Conservation (phyloP, 2,329 filamentous ascomycete species). For the Neofusicoccum laricinum region DNA sequence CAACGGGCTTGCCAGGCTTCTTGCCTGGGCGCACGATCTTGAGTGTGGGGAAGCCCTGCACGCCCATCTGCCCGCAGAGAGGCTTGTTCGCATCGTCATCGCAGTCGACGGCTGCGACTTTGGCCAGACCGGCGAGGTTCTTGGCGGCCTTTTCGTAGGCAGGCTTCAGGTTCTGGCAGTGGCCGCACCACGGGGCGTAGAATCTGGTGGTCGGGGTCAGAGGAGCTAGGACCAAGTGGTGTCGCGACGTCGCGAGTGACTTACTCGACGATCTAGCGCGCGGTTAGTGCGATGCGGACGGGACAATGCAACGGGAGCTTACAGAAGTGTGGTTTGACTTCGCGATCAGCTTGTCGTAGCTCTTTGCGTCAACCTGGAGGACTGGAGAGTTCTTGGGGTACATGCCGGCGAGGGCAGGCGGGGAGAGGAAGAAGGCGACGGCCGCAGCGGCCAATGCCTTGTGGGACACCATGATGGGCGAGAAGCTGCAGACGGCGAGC, state of each 20-base stretch:
- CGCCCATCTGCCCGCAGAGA: conserved; percentile 79
- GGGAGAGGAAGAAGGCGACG: conserved; percentile 62
- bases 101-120: conserved; percentile 92
- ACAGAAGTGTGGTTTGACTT: conserved; percentile 91
- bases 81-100: conserved; percentile 90
- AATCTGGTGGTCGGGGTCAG: conserved; percentile 62
- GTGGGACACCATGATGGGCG: conserved; percentile 32
- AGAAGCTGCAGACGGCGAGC: conserved; percentile 11
- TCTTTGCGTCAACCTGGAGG: conserved; percentile 73
- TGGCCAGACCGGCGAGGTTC: conserved; percentile 84
- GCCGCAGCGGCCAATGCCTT: conserved; percentile 49
- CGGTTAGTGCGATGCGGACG: neutral
- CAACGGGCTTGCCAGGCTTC: conserved; percentile 72
- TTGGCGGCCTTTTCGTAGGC: conserved; percentile 93
- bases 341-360: conserved; percentile 77
- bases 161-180: conserved; percentile 93
- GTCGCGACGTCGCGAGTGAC: neutral
- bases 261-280: conserved; percentile 28
- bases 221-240: conserved; percentile 7
- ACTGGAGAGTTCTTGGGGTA: conserved; percentile 88
- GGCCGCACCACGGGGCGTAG: conserved; percentile 96
- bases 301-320: conserved; percentile 36
- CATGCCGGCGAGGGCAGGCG: conserved; percentile 66
- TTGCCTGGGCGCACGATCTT: conserved; percentile 88
- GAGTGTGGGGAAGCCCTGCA: conserved; percentile 92